Conservation (phyloP, 257 asterid genomes). For the Coffea eugenioides region DNA sequence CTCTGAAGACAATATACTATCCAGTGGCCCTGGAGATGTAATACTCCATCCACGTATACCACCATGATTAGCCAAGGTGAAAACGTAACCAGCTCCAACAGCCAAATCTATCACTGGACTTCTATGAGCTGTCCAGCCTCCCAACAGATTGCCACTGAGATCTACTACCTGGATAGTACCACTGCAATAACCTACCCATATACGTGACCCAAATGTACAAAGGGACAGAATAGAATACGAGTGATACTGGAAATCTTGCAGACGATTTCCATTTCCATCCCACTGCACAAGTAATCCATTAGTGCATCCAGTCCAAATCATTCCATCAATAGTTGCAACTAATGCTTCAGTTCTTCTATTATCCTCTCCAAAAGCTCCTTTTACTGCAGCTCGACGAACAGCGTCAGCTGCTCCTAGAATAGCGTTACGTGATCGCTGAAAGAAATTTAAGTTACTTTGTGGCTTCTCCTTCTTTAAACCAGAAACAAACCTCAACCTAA, state of each 20-base stretch:
- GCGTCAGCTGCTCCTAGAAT: constrained; percentile 99
- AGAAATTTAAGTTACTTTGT: constrained; percentile 67
- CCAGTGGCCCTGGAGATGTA: constrained; percentile 81
- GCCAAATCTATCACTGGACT: constrained; percentile 76
- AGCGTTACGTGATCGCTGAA: constrained; percentile 97
- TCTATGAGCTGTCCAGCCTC: constrained; percentile 85
- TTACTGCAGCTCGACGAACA: constrained; percentile 85
- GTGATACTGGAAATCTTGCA: constrained; percentile 72
- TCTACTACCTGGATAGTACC: constrained; percentile 86
- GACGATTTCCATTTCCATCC: constrained; percentile 86
- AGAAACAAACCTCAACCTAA: constrained; percentile 48
- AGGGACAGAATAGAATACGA: constrained; percentile 67
- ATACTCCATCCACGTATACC: constrained; percentile 98
- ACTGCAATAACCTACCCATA: constrained; percentile 88
- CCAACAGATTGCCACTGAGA: constrained; percentile 72
- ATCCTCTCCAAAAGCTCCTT: constrained; percentile 84
- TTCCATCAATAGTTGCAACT: constrained; percentile 64
- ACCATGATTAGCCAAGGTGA: constrained; percentile 90
- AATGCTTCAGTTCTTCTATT: constrained; percentile 81
- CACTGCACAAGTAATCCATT: constrained; percentile 87
- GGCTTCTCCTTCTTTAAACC: constrained; percentile 62
- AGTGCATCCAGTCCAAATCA: constrained; percentile 89
- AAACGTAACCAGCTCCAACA: constrained; percentile 62
- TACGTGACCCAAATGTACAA: constrained; percentile 66
- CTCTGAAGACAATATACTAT: constrained; percentile 60